Base-by-base conservation (phyloP, 2,329 filamentous ascomycete genomes). In the Pezizomycotina sp. region DNA sequence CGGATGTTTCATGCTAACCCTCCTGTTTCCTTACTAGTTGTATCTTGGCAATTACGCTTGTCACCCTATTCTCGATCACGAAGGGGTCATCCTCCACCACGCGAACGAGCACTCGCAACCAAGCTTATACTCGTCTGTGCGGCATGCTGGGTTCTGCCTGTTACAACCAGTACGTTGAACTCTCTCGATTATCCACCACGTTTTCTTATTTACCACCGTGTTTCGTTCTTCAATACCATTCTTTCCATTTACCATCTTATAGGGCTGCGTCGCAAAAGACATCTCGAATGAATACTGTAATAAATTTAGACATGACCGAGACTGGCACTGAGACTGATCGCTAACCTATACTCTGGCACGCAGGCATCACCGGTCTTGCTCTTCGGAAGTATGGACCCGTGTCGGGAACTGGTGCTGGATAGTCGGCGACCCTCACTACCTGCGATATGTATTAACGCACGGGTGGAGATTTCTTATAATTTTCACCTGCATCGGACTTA, bases 321-420 rank as follows among this genome's bases (percentile, higher is more conserved):
- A 28, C 4, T 9, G 12, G 16, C 15, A 5, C n/a, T 21, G 4
- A n/a, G 4, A 23, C n/a, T 14, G n/a, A 13, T 12, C 30, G 10
- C 13, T 52, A 43, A 43, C 38, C 34, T 8, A n/a, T 13, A 5
- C 24, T 23, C 25, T 35, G 12, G 9, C 8, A 8, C n/a, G 14
- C 25, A 45, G 47, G 40, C 22, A 49, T 46, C 34, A 50, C 49
- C 10, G 53, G 49, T 20, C 50, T 55, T 15, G 52, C 29, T n/a
- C 47, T 55, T 43, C 41, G 51, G 15, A 43, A 48, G 7, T 54
- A 57, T 35, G 55, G 51, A 3, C 57, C 58, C 19, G 59, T 62
- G 2, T 60, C 58, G 3, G 61, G 0, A 63, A 64, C 38, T 64
- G 62, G 61, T 64, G 62, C 48, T 64, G 62, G 62, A 63, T 64